phyloP scores from a whole-genome alignment of 352 stramenopile species.

The Globisporangium nunn region DNA sequence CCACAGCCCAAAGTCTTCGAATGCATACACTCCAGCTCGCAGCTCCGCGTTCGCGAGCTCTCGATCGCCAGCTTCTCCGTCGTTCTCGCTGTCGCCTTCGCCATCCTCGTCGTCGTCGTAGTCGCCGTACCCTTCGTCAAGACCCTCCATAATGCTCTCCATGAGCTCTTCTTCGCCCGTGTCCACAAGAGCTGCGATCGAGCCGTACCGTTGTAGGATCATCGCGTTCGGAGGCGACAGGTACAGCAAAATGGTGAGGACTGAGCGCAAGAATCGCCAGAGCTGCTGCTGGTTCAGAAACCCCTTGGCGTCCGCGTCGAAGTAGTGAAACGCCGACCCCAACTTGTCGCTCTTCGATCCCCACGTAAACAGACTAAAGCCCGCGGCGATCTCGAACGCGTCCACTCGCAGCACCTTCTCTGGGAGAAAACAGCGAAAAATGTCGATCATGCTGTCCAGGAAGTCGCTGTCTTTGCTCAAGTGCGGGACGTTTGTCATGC shows the following conservation, averaged over 20 bases:
- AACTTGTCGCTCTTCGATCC: conserved; percentile 87
- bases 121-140: conserved; percentile 18
- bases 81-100: conserved; percentile 12
- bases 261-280: conserved; percentile 78
- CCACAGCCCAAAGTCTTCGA: conserved; percentile 82
- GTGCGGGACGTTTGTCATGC: conserved; percentile 63
- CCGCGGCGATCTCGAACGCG: conserved; percentile 77
- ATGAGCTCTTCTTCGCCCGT: conserved; percentile 74
- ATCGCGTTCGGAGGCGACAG: conserved; percentile 60
- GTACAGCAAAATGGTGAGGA: conserved; percentile 68
- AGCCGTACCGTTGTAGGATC: conserved; percentile 48
- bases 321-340: conserved; percentile 78
- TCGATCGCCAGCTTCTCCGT: conserved; percentile 9
- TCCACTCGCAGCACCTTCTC: conserved; percentile 63
- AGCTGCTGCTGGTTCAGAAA: conserved; percentile 76
- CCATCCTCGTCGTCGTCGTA: conserved; percentile 21
- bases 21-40: conserved; percentile 53
- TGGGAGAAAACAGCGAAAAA: conserved; percentile 68
- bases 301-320: conserved; percentile 73
- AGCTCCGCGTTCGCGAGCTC: conserved; percentile 43
- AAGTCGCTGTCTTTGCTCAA: conserved; percentile 76
- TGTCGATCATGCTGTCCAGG: conserved; percentile 63
- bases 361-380: conserved; percentile 74
- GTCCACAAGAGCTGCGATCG: conserved; percentile 66
- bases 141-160: conserved; percentile 59